Percentiles rank a stretch among this genome's conserved stretches.
These are phyloP conservation scores for Auriculariales sp. DNA, from an alignment of 768 basidiomycete species.

Conservation along the genomic window DNA sequence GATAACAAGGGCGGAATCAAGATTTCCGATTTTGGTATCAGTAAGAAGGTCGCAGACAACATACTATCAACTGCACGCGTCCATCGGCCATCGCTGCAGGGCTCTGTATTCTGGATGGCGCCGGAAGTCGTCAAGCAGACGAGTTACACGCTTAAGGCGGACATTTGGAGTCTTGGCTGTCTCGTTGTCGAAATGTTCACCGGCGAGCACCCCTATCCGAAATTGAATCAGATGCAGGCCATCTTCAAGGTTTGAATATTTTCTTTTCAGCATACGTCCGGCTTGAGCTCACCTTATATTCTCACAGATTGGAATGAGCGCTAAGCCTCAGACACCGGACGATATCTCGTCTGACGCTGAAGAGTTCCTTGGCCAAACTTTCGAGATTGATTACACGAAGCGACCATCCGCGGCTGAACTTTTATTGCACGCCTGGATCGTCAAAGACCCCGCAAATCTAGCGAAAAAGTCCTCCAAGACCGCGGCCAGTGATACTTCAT, in stretches of 20 bases:
- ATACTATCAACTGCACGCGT: conserved; percentile 31
- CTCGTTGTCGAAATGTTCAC: conserved; percentile 95
- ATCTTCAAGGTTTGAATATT: conserved; percentile 69
- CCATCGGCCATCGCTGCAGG: conserved; percentile 87
- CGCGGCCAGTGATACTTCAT: conserved; percentile 2
- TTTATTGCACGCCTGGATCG: conserved; percentile 61
- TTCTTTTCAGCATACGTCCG: not conserved
- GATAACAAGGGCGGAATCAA: conserved; percentile 97
- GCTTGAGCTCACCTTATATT: not conserved
- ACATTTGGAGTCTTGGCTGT: conserved; percentile 95
- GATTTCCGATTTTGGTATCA: conserved; percentile 93
- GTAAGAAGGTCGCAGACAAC: conserved; percentile 85
- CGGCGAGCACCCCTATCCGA: conserved; percentile 89
- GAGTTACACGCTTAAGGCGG: conserved; percentile 79
- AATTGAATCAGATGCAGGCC: conserved; percentile 96
- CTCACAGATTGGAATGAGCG: conserved; percentile 76
- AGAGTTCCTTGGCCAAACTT: conserved; percentile 74
- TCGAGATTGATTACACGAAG: conserved; percentile 68
- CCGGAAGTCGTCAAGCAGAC: conserved; percentile 97
- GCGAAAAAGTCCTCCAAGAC: conserved; percentile 14
- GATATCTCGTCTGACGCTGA: conserved; percentile 85
- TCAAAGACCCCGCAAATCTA: conserved; percentile 19
- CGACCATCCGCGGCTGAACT: conserved; percentile 70
- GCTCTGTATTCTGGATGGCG: conserved; percentile 99
- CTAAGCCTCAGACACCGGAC: conserved; percentile 74